Conservation (phyloP, 2,329 filamentous ascomycete species). For the Trichophyton equinum region DNA sequence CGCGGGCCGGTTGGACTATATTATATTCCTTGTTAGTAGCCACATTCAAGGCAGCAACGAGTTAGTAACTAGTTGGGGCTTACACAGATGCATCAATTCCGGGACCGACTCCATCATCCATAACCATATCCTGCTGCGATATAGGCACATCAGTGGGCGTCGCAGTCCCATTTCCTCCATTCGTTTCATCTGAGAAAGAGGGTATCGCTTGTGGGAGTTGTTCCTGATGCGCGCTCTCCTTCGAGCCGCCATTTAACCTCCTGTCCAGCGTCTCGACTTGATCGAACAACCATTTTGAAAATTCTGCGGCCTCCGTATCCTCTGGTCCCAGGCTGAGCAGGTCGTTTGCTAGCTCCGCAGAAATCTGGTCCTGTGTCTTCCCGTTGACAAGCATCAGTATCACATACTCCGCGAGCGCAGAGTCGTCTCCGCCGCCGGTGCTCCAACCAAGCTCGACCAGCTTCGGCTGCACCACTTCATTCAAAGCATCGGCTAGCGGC, state of each 20-base stretch:
- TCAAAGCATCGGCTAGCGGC: slow-evolving; percentile 73
- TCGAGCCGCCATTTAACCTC: slow-evolving; percentile 44
- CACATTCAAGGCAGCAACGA: not conserved
- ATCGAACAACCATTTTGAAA: slow-evolving; percentile 87
- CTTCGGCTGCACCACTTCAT: slow-evolving; percentile 74
- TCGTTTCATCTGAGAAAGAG: slow-evolving; percentile 24
- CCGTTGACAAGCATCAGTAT: slow-evolving; percentile 94
- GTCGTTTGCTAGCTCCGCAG: slow-evolving; percentile 74
- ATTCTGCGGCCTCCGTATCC: slow-evolving; percentile 68
- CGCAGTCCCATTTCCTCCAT: not conserved
- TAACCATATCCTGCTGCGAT: slow-evolving; percentile 51
- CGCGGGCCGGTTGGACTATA: slow-evolving; percentile 87
- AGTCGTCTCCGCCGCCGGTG: slow-evolving; percentile 64
- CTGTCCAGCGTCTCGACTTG: slow-evolving; percentile 59
- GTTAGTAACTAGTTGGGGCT: slow-evolving; percentile 11
- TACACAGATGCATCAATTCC: slow-evolving; percentile 25
- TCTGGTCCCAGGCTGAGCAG: slow-evolving; percentile 71
- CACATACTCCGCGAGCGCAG: slow-evolving; percentile 86
- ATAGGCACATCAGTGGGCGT: slow-evolving; percentile 2
- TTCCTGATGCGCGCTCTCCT: slow-evolving; percentile 21
- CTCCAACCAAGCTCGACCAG: slow-evolving; percentile 89
- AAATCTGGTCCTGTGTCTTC: slow-evolving; percentile 82
- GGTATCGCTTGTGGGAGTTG: slow-evolving; percentile 21
- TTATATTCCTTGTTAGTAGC: slow-evolving; percentile 26
- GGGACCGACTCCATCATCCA: slow-evolving; percentile 43